phyloP scores from a whole-genome alignment of 2,329 filamentous ascomycete genomes.

The Talaromyces funiculosus region DNA sequence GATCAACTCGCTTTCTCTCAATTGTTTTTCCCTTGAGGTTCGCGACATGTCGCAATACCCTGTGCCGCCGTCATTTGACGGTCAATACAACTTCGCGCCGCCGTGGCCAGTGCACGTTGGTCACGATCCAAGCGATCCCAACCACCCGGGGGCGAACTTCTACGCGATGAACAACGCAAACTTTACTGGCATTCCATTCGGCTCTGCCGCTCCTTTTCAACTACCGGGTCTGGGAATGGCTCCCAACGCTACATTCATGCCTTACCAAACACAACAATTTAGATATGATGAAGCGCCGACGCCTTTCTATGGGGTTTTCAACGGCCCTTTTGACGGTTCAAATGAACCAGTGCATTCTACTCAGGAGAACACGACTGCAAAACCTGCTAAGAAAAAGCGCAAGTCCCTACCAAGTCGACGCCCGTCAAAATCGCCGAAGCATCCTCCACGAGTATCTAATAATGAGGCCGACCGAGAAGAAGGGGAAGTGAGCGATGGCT shows the following conservation, averaged over 20 bases:
- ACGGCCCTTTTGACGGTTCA: slow-evolving; percentile 21
- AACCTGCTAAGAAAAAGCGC: not conserved
- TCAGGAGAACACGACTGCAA: not conserved
- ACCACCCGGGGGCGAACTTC: slow-evolving; percentile 15
- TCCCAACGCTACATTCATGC: slow-evolving; percentile 23
- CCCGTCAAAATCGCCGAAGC: slow-evolving; percentile 11
- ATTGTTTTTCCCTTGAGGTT: not conserved
- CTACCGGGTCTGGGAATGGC: slow-evolving; percentile 27
- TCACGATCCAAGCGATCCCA: slow-evolving; percentile 18
- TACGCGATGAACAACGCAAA: slow-evolving; percentile 18
- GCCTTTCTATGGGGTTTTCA: slow-evolving; percentile 30
- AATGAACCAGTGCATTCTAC: slow-evolving; percentile 18
- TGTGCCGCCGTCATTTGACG: slow-evolving; percentile 40
- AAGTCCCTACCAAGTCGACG: slow-evolving; percentile 16
- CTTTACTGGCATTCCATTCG: slow-evolving; percentile 6
- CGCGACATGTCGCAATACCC: slow-evolving; percentile 46
- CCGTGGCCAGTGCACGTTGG: slow-evolving; percentile 33
- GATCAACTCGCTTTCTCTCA: not conserved
- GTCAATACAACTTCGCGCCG: slow-evolving; percentile 28
- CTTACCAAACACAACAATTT: slow-evolving; percentile 29
- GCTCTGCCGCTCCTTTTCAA: slow-evolving; percentile 14
- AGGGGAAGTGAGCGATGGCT: slow-evolving; percentile 69
- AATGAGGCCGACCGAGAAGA: slow-evolving; percentile 57
- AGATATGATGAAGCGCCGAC: slow-evolving; percentile 26
- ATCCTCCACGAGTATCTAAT: slow-evolving; percentile 16